These are phyloP conservation scores for Phlyctochytrium planicorne DNA, from an alignment of 192 early-diverging fungal species.

Conservation along the genomic window DNA sequence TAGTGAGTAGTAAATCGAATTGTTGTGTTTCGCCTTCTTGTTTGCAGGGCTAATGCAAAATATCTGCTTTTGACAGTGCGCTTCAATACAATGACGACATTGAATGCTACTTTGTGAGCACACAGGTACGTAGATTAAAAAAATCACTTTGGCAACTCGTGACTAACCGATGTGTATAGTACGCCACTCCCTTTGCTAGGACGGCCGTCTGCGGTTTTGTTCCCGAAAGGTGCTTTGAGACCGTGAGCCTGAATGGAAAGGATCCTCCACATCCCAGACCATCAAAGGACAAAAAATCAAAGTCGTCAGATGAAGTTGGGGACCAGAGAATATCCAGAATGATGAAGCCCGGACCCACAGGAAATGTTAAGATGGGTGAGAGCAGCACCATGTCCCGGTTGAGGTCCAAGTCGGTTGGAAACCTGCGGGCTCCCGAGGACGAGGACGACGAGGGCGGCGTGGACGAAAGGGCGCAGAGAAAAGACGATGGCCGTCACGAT, in stretches of 20 bases:
- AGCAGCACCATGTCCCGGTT: not conserved
- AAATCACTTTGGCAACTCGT: not conserved
- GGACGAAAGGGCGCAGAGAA: not conserved
- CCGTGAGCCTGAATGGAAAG: conserved; percentile 36
- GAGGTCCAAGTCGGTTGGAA: not conserved
- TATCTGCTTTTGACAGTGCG: conserved; percentile 22
- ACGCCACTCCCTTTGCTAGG: conserved; percentile 48
- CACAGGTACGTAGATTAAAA: conserved; percentile 18
- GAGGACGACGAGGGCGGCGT: not conserved
- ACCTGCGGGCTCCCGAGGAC: not conserved
- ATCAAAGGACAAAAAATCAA: not conserved
- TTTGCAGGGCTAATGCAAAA: no score
- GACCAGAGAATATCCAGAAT: not conserved
- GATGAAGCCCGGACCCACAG: not conserved
- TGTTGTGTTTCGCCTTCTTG: no score
- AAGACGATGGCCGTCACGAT: not conserved
- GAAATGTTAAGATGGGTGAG: not conserved
- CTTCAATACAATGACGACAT: conserved; percentile 36
- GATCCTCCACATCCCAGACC: not conserved
- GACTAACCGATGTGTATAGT: conserved; percentile 16
- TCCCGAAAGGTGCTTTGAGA: conserved; percentile 44
- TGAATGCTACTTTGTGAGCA: conserved; percentile 51
- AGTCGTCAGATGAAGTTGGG: not conserved
- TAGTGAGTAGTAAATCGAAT: conserved; percentile 23
- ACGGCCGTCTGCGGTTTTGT: conserved; percentile 51